A percentile compares a stretch with the other conserved stretches of the same genome.
Conservation (phyloP, 805 yeast genomes). For the Saccharomycopsis sp. region DNA sequence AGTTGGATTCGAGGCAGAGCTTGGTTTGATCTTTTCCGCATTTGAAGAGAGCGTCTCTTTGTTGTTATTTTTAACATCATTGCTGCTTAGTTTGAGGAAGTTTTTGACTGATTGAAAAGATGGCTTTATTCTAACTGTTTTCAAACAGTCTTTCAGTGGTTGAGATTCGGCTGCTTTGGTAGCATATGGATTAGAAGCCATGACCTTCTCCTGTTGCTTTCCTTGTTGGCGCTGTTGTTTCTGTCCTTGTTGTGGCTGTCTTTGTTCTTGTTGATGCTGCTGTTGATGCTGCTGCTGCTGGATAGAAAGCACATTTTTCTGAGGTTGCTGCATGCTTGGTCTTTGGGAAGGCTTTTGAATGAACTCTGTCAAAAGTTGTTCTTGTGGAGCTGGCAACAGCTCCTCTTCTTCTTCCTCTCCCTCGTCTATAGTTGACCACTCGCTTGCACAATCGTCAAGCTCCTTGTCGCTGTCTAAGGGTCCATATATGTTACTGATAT, state of each 20-base stretch:
- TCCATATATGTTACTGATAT: slow-evolving; percentile 3
- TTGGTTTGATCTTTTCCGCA: background rate
- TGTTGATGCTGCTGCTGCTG: background rate
- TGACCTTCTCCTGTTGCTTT: background rate
- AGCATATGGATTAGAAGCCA: background rate
- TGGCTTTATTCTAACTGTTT: background rate
- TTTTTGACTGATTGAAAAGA: background rate
- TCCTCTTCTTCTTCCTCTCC: background rate
- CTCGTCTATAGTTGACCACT: background rate
- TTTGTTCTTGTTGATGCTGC: background rate
- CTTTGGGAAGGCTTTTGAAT: background rate
- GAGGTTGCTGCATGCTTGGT: background rate
- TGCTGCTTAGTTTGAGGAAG: slow-evolving; percentile 1
- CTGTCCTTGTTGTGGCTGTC: background rate
- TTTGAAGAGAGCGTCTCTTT: background rate
- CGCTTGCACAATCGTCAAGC: background rate
- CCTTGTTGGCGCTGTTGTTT: background rate
- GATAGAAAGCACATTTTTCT: background rate
- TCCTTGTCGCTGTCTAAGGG: slow-evolving; percentile 17
- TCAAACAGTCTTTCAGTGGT: background rate
- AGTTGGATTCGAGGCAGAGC: background rate
- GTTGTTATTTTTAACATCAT: background rate
- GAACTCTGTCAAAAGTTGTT: background rate
- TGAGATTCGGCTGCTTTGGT: background rate
- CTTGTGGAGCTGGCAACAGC: background rate